Evolutionary conservation across 768 basidiomycete genomes (phyloP), one percentile per base, ranked within the genome.

Genomic region (Bullera alba): DNA sequence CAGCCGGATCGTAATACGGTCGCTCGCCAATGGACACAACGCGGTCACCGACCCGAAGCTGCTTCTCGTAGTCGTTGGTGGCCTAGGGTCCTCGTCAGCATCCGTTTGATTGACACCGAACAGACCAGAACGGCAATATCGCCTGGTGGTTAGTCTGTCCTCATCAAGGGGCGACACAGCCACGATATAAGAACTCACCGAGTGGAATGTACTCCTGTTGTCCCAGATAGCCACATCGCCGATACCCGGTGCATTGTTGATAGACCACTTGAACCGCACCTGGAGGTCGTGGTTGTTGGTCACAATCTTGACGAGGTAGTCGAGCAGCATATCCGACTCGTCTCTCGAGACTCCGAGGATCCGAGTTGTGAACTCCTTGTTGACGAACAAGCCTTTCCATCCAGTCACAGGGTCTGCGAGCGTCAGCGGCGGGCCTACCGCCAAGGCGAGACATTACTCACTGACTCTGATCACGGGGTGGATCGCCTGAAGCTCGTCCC

Each of bases 211-310:
- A 16, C 75, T 71, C 36, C 80, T 67, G 61, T 83, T 83, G 49
- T 81, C 80, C 81, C 81, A 83, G 58, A 83, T 79, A 0, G 81
- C 81, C 22, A 82, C 48, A 78, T 78, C 57, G 80, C 77, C 34
- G 61, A 32, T 19, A 49, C 53, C 61, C 28, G 17, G 30, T 12
- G 17, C 29, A 23, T 21, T 22, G 45, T 53, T 32, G 2, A 29
- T 19, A 2, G 21, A 21, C 80, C 81, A 83, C 17, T 76, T 75
- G 74, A 46, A 80, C 73, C 70, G 50, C 25, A 66, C 65, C 56
- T 80, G 80, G 16, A 81, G 67, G 65, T 82, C 80, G 57, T 83
- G 81, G 70, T 81, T 82, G 59, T 81, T 19, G 37, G 21, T n/a
- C n/a, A 30, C 17, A 21, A 16, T 3, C 3, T 42, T 4, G 28